A percentile compares a stretch with the other conserved stretches of the same genome.
phyloP scores from a whole-genome alignment of 2,329 filamentous ascomycete genomes.

The Pseudopyricularia javanii region DNA sequence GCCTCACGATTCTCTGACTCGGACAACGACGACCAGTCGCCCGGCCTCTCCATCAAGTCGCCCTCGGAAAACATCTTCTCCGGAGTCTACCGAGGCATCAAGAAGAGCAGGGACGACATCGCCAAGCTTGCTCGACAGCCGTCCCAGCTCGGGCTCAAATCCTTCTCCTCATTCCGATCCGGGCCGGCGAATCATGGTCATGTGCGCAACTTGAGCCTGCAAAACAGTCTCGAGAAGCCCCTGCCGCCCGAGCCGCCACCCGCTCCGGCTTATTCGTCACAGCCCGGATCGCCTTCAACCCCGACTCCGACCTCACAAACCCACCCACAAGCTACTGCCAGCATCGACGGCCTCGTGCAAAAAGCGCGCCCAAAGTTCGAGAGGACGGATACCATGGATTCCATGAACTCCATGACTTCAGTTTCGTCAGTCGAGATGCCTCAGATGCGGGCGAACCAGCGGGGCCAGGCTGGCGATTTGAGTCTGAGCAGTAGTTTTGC shows the following conservation, averaged over 20 bases:
- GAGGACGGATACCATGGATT: slow-evolving; percentile 37
- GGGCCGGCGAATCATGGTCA: slow-evolving; percentile 23
- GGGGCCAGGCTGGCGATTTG: slow-evolving; percentile 7
- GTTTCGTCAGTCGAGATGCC: slow-evolving; percentile 13
- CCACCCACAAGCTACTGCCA: slow-evolving; percentile 14
- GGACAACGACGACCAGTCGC: slow-evolving; percentile 26
- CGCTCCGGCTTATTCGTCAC: slow-evolving; percentile 4
- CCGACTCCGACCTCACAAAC: slow-evolving; percentile 13
- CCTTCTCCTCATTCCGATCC: slow-evolving; percentile 13
- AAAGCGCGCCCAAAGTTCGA: slow-evolving; percentile 23
- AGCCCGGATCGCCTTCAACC: slow-evolving; percentile 18
- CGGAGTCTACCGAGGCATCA: slow-evolving; percentile 38
- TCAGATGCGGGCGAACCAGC: not conserved
- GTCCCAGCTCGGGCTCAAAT: slow-evolving; percentile 25
- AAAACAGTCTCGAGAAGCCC: slow-evolving; percentile 45
- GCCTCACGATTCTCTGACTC: slow-evolving; percentile 29
- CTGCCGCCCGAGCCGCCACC: slow-evolving; percentile 35
- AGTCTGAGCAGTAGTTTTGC: slow-evolving; percentile 29
- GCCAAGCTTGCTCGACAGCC: slow-evolving; percentile 29
- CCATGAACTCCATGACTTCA: slow-evolving; percentile 25
- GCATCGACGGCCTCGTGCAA: slow-evolving; percentile 18
- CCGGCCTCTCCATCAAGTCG: slow-evolving; percentile 20
- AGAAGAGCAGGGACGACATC: slow-evolving; percentile 30
- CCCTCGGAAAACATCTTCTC: slow-evolving; percentile 32
- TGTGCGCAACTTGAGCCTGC: slow-evolving; percentile 41